Conservation (phyloP, 108 stramenopile genomes). For the Epithemia pelagica region DNA sequence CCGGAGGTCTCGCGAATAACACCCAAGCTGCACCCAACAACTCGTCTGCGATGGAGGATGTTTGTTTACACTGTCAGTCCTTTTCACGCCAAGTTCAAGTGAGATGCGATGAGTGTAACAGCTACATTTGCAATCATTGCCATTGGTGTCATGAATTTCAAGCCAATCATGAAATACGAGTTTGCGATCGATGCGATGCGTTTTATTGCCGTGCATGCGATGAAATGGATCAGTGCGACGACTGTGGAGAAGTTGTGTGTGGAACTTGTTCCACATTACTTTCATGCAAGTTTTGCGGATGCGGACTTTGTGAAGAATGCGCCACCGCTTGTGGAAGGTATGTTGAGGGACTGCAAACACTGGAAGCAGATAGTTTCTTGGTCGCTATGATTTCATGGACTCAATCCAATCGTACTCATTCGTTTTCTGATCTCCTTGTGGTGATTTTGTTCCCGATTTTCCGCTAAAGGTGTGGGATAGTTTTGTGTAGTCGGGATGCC, state of each 20-base stretch:
- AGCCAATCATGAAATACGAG: constrained; percentile 88
- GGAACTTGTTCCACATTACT: constrained; percentile 76
- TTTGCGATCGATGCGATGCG: constrained; percentile 90
- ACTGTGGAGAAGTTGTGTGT: constrained; percentile 90
- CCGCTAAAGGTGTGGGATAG: constrained; percentile 82
- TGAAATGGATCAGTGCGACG: constrained; percentile 93
- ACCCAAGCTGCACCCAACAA: background rate
- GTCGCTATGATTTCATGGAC: background rate
- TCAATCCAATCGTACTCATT: background rate
- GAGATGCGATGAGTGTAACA: constrained; percentile 81
- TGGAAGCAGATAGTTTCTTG: background rate
- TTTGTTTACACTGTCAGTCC: constrained; percentile 30
- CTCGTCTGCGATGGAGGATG: background rate
- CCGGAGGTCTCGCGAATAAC: background rate
- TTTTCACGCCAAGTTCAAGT: constrained; percentile 70
- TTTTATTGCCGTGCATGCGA: constrained; percentile 86
- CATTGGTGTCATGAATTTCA: constrained; percentile 93
- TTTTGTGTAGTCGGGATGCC: constrained; percentile 83
- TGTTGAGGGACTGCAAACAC: constrained; percentile 17
- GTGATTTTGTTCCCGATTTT: no score
- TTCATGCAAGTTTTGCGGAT: constrained; percentile 90
- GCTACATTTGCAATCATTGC: constrained; percentile 75
- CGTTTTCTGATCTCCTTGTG: no score
- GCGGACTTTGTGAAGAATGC: constrained; percentile 88
- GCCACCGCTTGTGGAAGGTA: constrained; percentile 88